Evolutionary conservation across 2,329 filamentous ascomycete genomes (phyloP).

Genomic region (Penicillium sp.): DNA sequence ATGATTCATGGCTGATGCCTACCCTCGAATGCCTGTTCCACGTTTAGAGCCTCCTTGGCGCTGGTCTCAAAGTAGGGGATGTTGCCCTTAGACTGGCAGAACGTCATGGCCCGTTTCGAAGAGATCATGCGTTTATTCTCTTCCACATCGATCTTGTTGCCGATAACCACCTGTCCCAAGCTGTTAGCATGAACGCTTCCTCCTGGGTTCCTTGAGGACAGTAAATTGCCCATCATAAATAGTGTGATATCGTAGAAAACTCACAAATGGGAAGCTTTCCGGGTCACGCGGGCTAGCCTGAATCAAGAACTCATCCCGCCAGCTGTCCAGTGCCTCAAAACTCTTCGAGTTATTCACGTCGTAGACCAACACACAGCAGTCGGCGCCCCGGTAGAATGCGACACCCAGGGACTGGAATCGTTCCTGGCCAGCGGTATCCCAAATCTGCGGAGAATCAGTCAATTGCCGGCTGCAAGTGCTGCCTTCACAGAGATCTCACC

Average conservation of each 20-base stretch:
- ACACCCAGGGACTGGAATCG: conserved; percentile 96
- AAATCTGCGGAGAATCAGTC: conserved; percentile 63
- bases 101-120: conserved; percentile 92
- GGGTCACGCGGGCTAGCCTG: conserved; percentile 96
- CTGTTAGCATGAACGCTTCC: conserved; percentile 10
- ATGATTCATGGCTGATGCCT: conserved; percentile 22
- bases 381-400: conserved; percentile 94
- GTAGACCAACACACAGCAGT: conserved; percentile 97
- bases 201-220: not conserved
- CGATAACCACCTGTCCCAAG: conserved; percentile 73
- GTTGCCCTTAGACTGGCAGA: conserved; percentile 94
- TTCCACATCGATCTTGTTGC: conserved; percentile 98
- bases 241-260: conserved; percentile 37
- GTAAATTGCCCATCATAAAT: not conserved
- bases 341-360: conserved; percentile 99
- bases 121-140: conserved; percentile 97
- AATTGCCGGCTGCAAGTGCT: conserved; percentile 6
- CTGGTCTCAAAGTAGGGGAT: conserved; percentile 99
- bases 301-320: conserved; percentile 97
- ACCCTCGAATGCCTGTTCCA: conserved; percentile 84
- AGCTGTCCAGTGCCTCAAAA: conserved; percentile 97
- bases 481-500: conserved; percentile 50
- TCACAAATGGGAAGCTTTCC: conserved; percentile 95
- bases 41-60: conserved; percentile 97
- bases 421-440: conserved; percentile 97